A percentile compares a stretch with the other conserved stretches of the same genome.
phyloP scores from a whole-genome alignment of 371 early-diverging fungal genomes.

The Batrachochytrium dendrobatidis region DNA sequence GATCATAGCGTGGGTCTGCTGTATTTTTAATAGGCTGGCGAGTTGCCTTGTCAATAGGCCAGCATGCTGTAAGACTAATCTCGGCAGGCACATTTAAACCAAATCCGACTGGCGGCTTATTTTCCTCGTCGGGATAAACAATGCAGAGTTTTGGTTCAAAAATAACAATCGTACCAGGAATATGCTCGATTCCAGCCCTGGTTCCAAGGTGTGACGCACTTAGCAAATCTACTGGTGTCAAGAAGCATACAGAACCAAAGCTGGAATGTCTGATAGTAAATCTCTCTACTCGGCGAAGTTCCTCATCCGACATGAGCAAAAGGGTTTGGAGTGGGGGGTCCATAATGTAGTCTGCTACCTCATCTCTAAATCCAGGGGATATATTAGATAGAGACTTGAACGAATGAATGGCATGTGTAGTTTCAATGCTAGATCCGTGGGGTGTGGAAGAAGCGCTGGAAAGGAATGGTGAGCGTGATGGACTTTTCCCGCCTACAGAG shows the following conservation, averaged over 20 bases:
- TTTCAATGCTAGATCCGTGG: background rate
- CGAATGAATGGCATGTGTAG: too few relatives aligned
- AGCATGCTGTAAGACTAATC: conserved; percentile 74
- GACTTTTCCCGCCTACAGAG: too few relatives aligned
- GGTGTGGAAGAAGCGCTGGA: background rate
- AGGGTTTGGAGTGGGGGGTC: conserved; percentile 52
- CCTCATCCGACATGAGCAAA: conserved; percentile 51
- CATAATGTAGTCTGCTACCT: conserved; percentile 53
- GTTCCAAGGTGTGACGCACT: conserved; percentile 39
- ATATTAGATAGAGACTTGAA: too few relatives aligned
- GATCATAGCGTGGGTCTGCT: conserved; percentile 59
- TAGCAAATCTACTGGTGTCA: conserved; percentile 75
- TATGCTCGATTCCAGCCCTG: conserved; percentile 33
- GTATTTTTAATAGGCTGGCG: conserved; percentile 58
- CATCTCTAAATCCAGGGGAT: too few relatives aligned
- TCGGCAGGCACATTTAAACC: conserved; percentile 83
- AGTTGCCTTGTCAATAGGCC: conserved; percentile 69
- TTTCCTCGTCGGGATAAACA: conserved; percentile 68
- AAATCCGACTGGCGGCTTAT: conserved; percentile 72
- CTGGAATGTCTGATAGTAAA: conserved; percentile 67
- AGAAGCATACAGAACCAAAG: conserved; percentile 69
- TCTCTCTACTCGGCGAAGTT: conserved; percentile 62
- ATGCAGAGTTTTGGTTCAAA: conserved; percentile 60
- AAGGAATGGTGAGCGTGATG: too few relatives aligned
- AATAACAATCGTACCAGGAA: conserved; percentile 72